These are phyloP conservation scores for Bipolaris oryzae DNA, from an alignment of 2,329 filamentous ascomycete species.

Conservation along the genomic window DNA sequence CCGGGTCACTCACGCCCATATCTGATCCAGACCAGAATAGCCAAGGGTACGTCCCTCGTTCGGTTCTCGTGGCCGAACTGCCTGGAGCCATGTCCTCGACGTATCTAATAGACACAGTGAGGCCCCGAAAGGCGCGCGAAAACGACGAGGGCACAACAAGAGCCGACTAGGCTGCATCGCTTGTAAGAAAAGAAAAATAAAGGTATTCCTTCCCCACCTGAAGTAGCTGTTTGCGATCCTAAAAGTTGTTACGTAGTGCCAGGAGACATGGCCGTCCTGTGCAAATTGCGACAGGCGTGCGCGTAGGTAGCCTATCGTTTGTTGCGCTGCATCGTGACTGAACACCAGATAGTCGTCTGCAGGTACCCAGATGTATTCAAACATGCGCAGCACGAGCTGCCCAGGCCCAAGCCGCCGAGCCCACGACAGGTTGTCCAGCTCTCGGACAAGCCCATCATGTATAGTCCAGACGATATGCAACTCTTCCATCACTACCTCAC, in stretches of 20 bases:
- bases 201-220: slow-evolving; percentile 54
- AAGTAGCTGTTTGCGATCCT: not conserved
- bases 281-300: slow-evolving; percentile 47
- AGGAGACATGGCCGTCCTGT: slow-evolving; percentile 49
- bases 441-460: slow-evolving; percentile 33
- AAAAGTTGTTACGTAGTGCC: slow-evolving; percentile 32
- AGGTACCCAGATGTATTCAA: slow-evolving; percentile 38
- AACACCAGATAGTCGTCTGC: slow-evolving; percentile 27
- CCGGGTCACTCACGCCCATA: not conserved
- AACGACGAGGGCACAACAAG: slow-evolving; percentile 63
- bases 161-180: slow-evolving; percentile 69
- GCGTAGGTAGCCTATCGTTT: slow-evolving; percentile 4
- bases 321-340: not conserved
- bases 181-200: slow-evolving; percentile 73
- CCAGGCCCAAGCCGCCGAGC: slow-evolving; percentile 15
- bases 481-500: slow-evolving; percentile 62
- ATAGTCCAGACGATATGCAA: slow-evolving; percentile 55
- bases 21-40: not conserved
- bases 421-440: slow-evolving; percentile 22
- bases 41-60: slow-evolving; percentile 5
- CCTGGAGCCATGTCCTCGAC: not conserved
- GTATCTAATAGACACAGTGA: not conserved
- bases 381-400: slow-evolving; percentile 20
- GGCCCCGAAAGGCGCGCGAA: slow-evolving; percentile 9
- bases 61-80: not conserved